phyloP scores from a whole-genome alignment of 805 yeast genomes.

The Wickerhamiella domercqiae region DNA sequence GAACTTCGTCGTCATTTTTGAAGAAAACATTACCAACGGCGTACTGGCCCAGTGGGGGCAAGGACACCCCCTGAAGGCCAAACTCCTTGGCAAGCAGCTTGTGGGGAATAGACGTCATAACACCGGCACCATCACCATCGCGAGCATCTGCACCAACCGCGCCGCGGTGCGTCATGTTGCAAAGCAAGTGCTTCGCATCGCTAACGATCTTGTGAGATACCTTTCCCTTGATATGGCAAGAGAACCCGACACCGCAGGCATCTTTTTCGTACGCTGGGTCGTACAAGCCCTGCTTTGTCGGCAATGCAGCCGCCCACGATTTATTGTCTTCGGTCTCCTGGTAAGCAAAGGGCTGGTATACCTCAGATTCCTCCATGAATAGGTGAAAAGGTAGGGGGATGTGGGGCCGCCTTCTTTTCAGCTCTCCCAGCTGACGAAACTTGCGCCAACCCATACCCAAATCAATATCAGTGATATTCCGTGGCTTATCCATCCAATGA shows the following conservation, averaged over 20 bases:
- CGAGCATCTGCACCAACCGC: slow-evolving; percentile 92
- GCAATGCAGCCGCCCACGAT: slow-evolving; percentile 87
- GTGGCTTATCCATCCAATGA: too few relatives aligned
- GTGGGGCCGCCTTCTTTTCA: too few relatives aligned
- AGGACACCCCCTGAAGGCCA: slow-evolving; percentile 45
- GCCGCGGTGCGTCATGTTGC: slow-evolving; percentile 98
- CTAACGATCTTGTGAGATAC: slow-evolving; percentile 84
- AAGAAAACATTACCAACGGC: slow-evolving; percentile 92
- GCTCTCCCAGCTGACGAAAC: too few relatives aligned
- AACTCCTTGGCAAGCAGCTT: slow-evolving; percentile 76
- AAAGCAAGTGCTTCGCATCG: slow-evolving; percentile 69
- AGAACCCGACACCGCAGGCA: slow-evolving; percentile 98
- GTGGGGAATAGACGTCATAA: slow-evolving; percentile 84
- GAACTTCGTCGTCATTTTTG: slow-evolving; percentile 62
- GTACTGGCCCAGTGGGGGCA: slow-evolving; percentile 74
- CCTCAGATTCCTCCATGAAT: slow-evolving; percentile 3
- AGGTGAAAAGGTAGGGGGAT: too few relatives aligned
- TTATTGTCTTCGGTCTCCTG: slow-evolving; percentile 64
- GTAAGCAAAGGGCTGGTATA: slow-evolving; percentile 35
- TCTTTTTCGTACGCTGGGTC: slow-evolving; percentile 90
- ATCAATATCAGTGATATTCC: too few relatives aligned
- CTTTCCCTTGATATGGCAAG: slow-evolving; percentile 81
- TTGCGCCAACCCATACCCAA: too few relatives aligned
- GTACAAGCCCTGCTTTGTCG: slow-evolving; percentile 75
- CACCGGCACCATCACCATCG: slow-evolving; percentile 99